These are phyloP conservation scores for Teratosphaeria pseudoeucalypti DNA, from an alignment of 2,329 filamentous ascomycete species.

Conservation along the genomic window DNA sequence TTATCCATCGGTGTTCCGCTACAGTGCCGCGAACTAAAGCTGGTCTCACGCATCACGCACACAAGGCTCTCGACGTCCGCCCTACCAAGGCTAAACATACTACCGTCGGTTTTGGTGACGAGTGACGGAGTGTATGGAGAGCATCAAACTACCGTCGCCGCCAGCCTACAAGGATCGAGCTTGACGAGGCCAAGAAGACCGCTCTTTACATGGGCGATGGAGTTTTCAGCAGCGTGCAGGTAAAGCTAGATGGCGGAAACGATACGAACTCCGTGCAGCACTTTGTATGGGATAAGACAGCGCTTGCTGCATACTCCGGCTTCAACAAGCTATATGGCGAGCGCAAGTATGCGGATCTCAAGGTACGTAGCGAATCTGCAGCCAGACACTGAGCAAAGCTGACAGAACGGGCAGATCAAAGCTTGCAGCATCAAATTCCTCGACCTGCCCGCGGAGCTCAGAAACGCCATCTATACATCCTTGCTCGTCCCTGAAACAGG, in stretches of 20 bases:
- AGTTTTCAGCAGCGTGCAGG: neutral
- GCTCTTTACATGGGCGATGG: neutral
- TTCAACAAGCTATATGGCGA: conserved; percentile 1
- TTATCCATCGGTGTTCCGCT: no score
- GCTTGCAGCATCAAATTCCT: conserved; percentile 1
- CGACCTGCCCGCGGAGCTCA: conserved; percentile 5
- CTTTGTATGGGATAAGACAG: neutral
- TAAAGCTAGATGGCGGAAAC: neutral
- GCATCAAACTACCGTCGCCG: neutral
- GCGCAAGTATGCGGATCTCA: neutral
- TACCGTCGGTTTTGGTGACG: no score
- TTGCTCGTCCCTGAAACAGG: neutral
- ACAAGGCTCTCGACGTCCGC: no score
- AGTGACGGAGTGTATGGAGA: no score
- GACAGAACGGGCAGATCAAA: neutral
- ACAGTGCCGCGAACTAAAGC: no score
- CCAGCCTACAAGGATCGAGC: neutral
- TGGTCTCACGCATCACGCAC: no score
- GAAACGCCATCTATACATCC: conserved; percentile 4
- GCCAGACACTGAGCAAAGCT: neutral
- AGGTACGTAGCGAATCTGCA: neutral
- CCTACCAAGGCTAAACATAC: no score
- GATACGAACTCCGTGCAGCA: neutral
- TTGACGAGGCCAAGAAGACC: neutral
- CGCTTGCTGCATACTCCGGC: neutral